Base-by-base conservation (phyloP, 1,284 basidiomycete species). In the Malassezia arunalokei region DNA sequence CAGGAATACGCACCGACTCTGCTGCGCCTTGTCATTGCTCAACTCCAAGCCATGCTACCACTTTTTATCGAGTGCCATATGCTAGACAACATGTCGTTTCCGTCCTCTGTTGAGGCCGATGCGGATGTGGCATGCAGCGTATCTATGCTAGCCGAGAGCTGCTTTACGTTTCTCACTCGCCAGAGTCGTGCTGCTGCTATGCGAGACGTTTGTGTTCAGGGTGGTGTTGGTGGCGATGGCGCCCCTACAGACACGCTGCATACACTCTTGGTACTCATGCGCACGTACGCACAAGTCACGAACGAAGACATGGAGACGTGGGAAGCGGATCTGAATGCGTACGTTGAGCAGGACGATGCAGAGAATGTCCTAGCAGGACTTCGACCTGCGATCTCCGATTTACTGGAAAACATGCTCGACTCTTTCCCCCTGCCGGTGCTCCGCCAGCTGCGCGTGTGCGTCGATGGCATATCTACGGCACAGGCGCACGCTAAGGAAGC, bases 281-380 rank as follows among this genome's bases (percentile, higher is more conserved):
- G 89, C 59, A 79, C 78, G 17, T 89, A 84, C 75, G 79, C 82
- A 15, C 87, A 90, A 69, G 90, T 96, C 78, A 89, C 89, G 0
- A 78, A 80, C 14, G 87, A 91, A 49, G 87, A 95, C 85, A 89
- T 91, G 71, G 88, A 91, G 45, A 84, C 82, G 37, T 96, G 92
- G 91, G 81, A 81, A 4, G 81, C 78, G 49, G 86, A 95, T 65
- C 82, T 87, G 1, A 92, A 94, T 61, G 82, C 85, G 2, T 96
- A 96, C 69, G 83, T 96, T 24, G 84, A 85, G 20, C 88, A 95
- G 65, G 91, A 95, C 67, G 88, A 95, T 58, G 92, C 95, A 63
- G 89, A 94, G 60, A 83, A 83, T 1, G 80, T 86, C 46, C 73
- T 79, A 0, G 91, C 88, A 70, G 86, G 85, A 56, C 79, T 90